phyloP scores from a whole-genome alignment of 2,329 filamentous ascomycete genomes.

The Pestalotiopsis sp. region DNA sequence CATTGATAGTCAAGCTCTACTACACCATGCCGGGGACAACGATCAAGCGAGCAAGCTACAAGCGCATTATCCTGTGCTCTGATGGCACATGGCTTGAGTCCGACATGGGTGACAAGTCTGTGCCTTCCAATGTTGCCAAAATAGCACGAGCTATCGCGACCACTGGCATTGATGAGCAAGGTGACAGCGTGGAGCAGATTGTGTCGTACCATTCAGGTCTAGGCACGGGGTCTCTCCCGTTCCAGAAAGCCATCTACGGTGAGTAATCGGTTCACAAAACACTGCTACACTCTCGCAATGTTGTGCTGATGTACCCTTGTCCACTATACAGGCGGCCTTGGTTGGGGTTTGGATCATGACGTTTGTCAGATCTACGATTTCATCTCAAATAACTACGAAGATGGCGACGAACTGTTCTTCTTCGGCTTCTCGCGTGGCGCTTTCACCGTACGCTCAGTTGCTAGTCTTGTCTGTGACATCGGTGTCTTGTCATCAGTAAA shows the following conservation, averaged over 20 bases:
- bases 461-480: conserved; percentile 53
- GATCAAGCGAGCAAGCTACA: neutral
- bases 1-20: neutral
- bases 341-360: conserved; percentile 31
- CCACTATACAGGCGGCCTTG: neutral
- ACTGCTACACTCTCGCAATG: conserved; percentile 37
- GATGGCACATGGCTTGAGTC: conserved; percentile 3
- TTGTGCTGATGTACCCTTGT: neutral
- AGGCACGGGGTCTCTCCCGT: conserved; percentile 46
- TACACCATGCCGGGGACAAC: neutral
- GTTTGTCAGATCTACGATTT: conserved; percentile 67
- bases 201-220: conserved; percentile 66
- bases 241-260: neutral
- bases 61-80: conserved; percentile 10
- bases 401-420: conserved; percentile 59
- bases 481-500: conserved; percentile 57
- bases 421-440: conserved; percentile 62
- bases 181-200: conserved; percentile 51
- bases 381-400: conserved; percentile 62
- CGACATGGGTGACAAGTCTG: neutral
- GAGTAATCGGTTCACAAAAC: conserved; percentile 44
- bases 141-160: conserved; percentile 61
- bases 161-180: conserved; percentile 44
- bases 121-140: conserved; percentile 62
- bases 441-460: conserved; percentile 60